phyloP scores from a whole-genome alignment of 352 stramenopile species.

The Globisporangium solare region DNA sequence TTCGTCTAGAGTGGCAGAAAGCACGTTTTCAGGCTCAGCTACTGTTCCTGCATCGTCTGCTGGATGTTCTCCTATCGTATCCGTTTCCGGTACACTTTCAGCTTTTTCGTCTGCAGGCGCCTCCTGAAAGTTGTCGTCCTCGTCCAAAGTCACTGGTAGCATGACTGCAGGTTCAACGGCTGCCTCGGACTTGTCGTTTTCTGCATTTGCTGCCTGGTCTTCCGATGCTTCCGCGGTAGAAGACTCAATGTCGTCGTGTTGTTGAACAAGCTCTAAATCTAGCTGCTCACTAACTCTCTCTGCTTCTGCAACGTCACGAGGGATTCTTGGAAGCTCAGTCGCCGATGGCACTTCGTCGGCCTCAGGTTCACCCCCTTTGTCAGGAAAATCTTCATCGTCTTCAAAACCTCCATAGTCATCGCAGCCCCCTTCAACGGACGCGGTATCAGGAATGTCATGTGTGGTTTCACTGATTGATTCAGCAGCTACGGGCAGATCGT shows the following conservation, averaged over 20 bases:
- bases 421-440: slow-evolving; percentile 9
- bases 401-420: slow-evolving; percentile 30
- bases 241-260: not conserved
- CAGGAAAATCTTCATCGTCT: slow-evolving; percentile 14
- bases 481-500: not conserved
- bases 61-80: not conserved
- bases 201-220: not conserved
- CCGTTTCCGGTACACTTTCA: not conserved
- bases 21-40: not conserved
- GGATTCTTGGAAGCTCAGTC: not conserved
- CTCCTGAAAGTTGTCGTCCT: not conserved
- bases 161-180: not conserved
- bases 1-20: not conserved
- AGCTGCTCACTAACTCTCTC: not conserved
- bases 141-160: not conserved
- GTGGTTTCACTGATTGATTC: not conserved
- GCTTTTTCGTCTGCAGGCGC: not conserved
- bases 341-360: not conserved
- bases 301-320: not conserved
- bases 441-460: not conserved
- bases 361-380: not conserved
- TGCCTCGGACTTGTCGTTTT: not conserved
- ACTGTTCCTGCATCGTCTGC: not conserved
- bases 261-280: not conserved
- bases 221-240: not conserved